Conservation (phyloP, 2,329 filamentous ascomycete genomes). For the Coleophoma crateriformis region DNA sequence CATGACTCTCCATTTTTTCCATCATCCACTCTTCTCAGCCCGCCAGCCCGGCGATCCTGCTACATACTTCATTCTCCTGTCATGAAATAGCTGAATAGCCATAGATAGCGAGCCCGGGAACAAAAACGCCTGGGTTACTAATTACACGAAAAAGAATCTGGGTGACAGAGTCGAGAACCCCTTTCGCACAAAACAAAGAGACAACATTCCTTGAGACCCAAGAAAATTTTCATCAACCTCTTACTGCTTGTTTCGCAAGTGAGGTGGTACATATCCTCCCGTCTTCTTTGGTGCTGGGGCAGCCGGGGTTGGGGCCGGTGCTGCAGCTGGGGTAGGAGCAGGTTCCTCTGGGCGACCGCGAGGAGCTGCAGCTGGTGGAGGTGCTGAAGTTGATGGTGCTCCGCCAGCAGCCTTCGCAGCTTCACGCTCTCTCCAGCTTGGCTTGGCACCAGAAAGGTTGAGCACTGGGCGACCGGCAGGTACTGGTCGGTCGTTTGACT, state of each 20-base stretch:
- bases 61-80: no score
- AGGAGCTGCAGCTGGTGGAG: conserved; percentile 31
- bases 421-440: conserved; percentile 54
- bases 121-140: no score
- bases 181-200: no score
- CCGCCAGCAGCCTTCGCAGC: conserved; percentile 37
- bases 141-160: no score
- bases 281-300: conserved; percentile 46
- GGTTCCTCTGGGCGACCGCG: conserved; percentile 36
- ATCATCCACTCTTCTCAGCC: no score
- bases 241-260: conserved; percentile 30
- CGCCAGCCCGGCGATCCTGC: no score
- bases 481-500: conserved; percentile 35
- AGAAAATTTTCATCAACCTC: neutral
- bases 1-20: no score
- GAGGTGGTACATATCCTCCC: conserved; percentile 55
- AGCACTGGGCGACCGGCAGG: conserved; percentile 47
- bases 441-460: conserved; percentile 42
- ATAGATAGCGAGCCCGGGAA: no score
- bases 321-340: conserved; percentile 18
- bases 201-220: no score
- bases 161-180: no score
- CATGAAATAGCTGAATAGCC: no score
- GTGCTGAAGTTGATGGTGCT: conserved; percentile 17
- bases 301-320: conserved; percentile 32